phyloP scores from a whole-genome alignment of 495 filamentous ascomycete species.

The Penicillium argentinense region DNA sequence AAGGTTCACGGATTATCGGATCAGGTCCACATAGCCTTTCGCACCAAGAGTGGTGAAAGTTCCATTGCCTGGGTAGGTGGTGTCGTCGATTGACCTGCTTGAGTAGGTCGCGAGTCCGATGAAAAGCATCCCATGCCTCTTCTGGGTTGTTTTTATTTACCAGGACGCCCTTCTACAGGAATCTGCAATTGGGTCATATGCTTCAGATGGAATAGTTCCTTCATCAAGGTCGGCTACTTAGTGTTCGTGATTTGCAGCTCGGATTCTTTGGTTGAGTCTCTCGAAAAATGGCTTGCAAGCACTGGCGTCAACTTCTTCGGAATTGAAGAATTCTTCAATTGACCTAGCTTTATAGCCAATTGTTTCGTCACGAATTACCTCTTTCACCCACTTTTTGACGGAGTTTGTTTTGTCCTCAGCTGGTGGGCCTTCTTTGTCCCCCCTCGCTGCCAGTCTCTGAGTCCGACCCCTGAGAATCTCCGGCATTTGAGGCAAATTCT shows the following conservation, averaged over 20 bases:
- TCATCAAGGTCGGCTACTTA: not conserved
- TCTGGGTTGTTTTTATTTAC: not conserved
- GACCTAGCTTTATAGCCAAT: not conserved
- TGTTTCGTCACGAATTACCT: not conserved
- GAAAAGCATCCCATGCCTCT: not conserved
- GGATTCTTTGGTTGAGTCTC: not conserved
- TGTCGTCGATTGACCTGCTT: not conserved
- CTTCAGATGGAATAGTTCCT: not conserved
- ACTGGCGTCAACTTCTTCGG: not conserved
- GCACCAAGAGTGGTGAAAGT: not conserved
- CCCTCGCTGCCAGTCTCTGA: not conserved
- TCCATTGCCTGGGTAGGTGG: not conserved
- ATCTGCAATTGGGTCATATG: not conserved
- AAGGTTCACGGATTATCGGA: not conserved
- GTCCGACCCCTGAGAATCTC: not conserved
- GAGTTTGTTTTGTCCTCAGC: not conserved
- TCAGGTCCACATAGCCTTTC: not conserved
- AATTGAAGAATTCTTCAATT: not conserved
- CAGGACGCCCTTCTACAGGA: not conserved
- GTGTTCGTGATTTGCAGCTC: not conserved
- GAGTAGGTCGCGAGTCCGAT: not conserved
- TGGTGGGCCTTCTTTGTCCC: not conserved
- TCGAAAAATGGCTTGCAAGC: not conserved
- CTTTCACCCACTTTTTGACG: not conserved
- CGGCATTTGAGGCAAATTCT: not conserved